A percentile compares a stretch with the other conserved stretches of the same genome.
These are phyloP conservation scores for Thalassiosira ordinaria DNA, from an alignment of 352 stramenopile species.

Conservation along the genomic window DNA sequence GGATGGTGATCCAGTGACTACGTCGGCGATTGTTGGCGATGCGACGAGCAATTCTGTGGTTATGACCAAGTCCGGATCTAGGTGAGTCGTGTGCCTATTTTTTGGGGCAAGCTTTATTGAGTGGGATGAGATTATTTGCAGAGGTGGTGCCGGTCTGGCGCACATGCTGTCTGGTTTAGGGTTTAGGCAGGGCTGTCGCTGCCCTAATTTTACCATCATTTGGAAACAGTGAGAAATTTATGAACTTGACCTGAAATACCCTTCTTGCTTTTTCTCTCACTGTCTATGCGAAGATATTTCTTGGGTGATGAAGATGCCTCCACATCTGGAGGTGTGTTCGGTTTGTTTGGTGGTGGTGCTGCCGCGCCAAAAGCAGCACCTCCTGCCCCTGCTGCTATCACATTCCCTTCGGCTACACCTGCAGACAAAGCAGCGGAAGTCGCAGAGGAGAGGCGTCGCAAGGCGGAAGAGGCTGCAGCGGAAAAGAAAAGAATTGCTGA, in stretches of 20 bases:
- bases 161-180: too few relatives aligned
- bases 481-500: constrained; percentile 16
- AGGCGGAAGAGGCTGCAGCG: constrained; percentile 9
- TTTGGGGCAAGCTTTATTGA: background rate
- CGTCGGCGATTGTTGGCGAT: constrained; percentile 45
- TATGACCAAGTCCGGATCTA: constrained; percentile 56
- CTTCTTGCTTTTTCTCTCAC: too few relatives aligned
- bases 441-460: too few relatives aligned
- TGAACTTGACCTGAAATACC: too few relatives aligned
- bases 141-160: too few relatives aligned
- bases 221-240: too few relatives aligned
- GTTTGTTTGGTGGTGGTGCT: constrained; percentile 19
- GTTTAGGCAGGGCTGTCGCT: too few relatives aligned
- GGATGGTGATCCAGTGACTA: constrained; percentile 52
- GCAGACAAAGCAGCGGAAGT: constrained; percentile 23
- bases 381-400: background rate
- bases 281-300: constrained; percentile 54
- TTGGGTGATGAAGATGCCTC: constrained; percentile 45
- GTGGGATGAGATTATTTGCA: background rate
- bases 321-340: background rate
- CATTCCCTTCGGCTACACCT: background rate
- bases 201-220: too few relatives aligned
- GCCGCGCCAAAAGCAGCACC: background rate
- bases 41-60: constrained; percentile 41
- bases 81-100: constrained; percentile 6